Evolutionary conservation across 768 basidiomycete species (phyloP).

Genomic region (Pisolithus microcarpus): DNA sequence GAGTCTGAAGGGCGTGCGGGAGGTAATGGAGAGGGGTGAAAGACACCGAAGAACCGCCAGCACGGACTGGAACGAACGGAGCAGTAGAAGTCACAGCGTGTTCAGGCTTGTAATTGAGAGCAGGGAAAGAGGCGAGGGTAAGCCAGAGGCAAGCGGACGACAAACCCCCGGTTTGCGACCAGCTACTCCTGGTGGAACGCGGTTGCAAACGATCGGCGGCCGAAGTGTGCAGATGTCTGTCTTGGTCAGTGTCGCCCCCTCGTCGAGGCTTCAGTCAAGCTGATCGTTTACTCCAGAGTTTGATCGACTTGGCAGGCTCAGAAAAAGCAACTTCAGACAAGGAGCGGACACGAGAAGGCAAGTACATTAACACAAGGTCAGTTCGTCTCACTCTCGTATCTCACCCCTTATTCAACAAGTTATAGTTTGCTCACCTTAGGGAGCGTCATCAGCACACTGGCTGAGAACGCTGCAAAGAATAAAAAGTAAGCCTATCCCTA

Average conservation of each 20-base stretch:
- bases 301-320: slow-evolving; percentile 95
- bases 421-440: slow-evolving; percentile 83
- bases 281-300: slow-evolving; percentile 42
- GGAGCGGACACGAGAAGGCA: slow-evolving; percentile 92
- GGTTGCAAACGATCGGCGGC: slow-evolving; percentile 71
- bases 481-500: slow-evolving; percentile 45
- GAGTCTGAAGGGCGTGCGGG: slow-evolving; percentile 75
- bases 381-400: slow-evolving; percentile 1
- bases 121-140: slow-evolving; percentile 56
- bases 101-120: slow-evolving; percentile 92
- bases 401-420: not conserved
- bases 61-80: slow-evolving; percentile 98
- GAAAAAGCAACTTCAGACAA: slow-evolving; percentile 95
- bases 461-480: slow-evolving; percentile 75
- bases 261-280: slow-evolving; percentile 1
- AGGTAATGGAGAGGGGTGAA: slow-evolving; percentile 81
- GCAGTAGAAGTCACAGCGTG: slow-evolving; percentile 90
- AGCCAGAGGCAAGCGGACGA: slow-evolving; percentile 31
- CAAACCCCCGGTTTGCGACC: slow-evolving; percentile 49
- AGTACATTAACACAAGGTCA: slow-evolving; percentile 90
- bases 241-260: slow-evolving; percentile 38
- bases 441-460: slow-evolving; percentile 84
- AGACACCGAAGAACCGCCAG: slow-evolving; percentile 83
- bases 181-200: slow-evolving; percentile 51
- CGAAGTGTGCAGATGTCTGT: slow-evolving; percentile 74